phyloP scores from a whole-genome alignment of 768 basidiomycete species.

The Chalciporus pseudorubinellus region DNA sequence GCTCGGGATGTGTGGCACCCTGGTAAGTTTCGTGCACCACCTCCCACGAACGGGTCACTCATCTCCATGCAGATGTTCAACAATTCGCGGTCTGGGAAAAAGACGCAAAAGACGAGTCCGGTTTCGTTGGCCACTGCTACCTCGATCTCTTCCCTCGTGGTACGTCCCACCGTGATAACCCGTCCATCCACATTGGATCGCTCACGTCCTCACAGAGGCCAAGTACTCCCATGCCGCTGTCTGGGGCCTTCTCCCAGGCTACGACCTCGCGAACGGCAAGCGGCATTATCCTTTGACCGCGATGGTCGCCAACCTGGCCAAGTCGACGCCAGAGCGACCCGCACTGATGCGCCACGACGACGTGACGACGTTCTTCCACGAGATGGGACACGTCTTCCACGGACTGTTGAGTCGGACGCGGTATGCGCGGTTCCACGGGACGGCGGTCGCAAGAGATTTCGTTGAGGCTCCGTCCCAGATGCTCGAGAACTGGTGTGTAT shows the following conservation, averaged over 20 bases:
- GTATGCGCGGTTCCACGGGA: conserved; percentile 81
- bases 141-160: conserved; percentile 86
- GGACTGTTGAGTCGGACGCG: conserved; percentile 66
- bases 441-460: conserved; percentile 75
- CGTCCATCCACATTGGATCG: background rate
- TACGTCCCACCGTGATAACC: conserved; percentile 28
- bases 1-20: conserved; percentile 75
- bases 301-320: conserved; percentile 92
- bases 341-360: conserved; percentile 86
- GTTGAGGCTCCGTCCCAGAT: conserved; percentile 91
- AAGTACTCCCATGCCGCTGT: conserved; percentile 90
- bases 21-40: conserved; percentile 42
- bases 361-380: conserved; percentile 90
- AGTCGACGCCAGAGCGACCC: conserved; percentile 75
- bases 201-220: conserved; percentile 40
- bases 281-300: conserved; percentile 72
- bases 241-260: conserved; percentile 73
- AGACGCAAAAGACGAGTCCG: conserved; percentile 64
- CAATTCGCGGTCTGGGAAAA: conserved; percentile 85
- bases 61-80: conserved; percentile 59
- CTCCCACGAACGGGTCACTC: background rate
- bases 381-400: conserved; percentile 79
- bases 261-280: conserved; percentile 51
- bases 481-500: conserved; percentile 79
- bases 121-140: conserved; percentile 82